Evolutionary conservation across 495 filamentous ascomycete genomes (phyloP).

Genomic region (Hypomontagnella monticulosa): DNA sequence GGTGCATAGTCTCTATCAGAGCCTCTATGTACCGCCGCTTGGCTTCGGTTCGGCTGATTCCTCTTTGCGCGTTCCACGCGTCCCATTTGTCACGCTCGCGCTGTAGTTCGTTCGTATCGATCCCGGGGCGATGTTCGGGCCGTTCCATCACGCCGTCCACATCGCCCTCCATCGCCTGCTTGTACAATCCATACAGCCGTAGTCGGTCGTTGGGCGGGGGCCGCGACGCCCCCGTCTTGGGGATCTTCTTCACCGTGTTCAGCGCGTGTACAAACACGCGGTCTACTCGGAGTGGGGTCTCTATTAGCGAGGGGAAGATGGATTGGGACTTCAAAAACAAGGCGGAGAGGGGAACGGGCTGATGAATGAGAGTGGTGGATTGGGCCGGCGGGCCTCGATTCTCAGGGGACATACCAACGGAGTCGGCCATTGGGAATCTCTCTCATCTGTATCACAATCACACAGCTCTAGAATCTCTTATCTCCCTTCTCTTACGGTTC

Average conservation of each 20-base stretch:
- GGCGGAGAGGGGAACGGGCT: constrained; percentile 24
- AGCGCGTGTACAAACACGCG: constrained; percentile 98
- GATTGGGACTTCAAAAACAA: constrained; percentile 32
- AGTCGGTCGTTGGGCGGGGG: constrained; percentile 87
- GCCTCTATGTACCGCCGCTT: constrained; percentile 94
- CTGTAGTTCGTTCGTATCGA: constrained; percentile 56
- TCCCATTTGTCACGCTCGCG: constrained; percentile 78
- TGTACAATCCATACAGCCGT: constrained; percentile 95
- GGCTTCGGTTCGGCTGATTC: constrained; percentile 85
- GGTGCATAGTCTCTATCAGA: constrained; percentile 95
- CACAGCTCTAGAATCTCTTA: constrained; percentile 13
- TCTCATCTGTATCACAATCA: constrained; percentile 33
- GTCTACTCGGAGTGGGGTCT: constrained; percentile 63
- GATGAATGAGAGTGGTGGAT: constrained; percentile 16
- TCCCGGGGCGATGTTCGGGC: constrained; percentile 61
- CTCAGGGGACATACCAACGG: constrained; percentile 55
- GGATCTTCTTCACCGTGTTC: constrained; percentile 97
- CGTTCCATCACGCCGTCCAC: constrained; percentile 91
- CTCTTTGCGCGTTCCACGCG: constrained; percentile 88
- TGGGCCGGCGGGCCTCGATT: constrained; percentile 21
- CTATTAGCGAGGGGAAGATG: constrained; percentile 27
- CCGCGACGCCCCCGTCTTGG: constrained; percentile 86
- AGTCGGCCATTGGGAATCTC: constrained; percentile 56
- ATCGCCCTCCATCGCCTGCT: constrained; percentile 98
- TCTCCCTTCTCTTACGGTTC: background rate